Base-by-base conservation (phyloP, 2,329 filamentous ascomycete genomes). In the Diaporthe sp. region DNA sequence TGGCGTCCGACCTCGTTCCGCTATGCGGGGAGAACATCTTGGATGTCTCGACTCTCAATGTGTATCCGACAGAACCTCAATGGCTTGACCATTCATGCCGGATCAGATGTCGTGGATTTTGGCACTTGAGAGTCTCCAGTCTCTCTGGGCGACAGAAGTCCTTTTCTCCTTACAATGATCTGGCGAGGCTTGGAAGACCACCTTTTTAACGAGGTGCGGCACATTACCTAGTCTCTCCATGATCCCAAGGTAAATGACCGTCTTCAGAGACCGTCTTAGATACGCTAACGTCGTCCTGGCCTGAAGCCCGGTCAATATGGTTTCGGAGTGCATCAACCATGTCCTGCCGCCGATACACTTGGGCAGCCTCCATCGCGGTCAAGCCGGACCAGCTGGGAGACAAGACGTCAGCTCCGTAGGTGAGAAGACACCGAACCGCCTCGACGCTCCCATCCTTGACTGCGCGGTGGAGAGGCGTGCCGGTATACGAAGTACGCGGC, bases 331-430 rank as follows among this genome's bases (percentile, higher is more conserved):
- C 15, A 46, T 62, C 59, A 22, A 44, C 9, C 59, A 62, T 46
- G 15, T 62, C 59, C 59, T 62, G 39, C 39, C 59, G 59, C n/a
- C n/a, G 3, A 15, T 62, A 22, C 39, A 22, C 31, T 44, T 62
- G 39, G 8, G 59, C 59, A 62, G 17, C 9, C n/a, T 62, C 3
- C n/a, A 62, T 46, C n/a, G 25, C 39, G 37, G 59, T 62, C 59
- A 62, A 31, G n/a, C 59, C 59, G 8, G 59, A 62, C 59, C 59
- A 62, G 39, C 39, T 28, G 37, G 37, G 58, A 42, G 58, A 42
- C 39, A n/a, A 62, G 59, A 62, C n/a, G 25, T 44, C 59, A 46
- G 59, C 59, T 28, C 39, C 39, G n/a, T 62, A 22, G 59, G 59
- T 3, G 9, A 44, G 59, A 19, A 62, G 37, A 62, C 58, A 62